Percentiles rank a stretch among this genome's conserved stretches.
phyloP scores from a whole-genome alignment of 257 asterid species.

The Ilex asprella region DNA sequence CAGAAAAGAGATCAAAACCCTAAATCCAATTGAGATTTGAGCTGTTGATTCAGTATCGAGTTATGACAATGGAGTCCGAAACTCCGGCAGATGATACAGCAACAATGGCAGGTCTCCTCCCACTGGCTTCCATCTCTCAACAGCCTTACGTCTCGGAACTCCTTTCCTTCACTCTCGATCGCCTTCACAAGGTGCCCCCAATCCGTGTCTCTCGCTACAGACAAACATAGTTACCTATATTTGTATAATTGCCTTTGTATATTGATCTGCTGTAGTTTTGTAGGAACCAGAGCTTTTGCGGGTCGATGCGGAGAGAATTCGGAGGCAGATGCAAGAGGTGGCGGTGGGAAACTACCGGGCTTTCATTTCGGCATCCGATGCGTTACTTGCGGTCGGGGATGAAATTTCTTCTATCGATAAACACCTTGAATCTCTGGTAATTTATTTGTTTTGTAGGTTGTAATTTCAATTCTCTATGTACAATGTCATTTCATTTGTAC shows the following conservation, averaged over 20 bases:
- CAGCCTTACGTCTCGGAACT: constrained; percentile 92
- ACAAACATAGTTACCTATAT: neutral
- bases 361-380: constrained; percentile 87
- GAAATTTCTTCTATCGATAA: constrained; percentile 83
- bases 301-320: constrained; percentile 94
- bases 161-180: constrained; percentile 94
- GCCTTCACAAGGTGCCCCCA: constrained; percentile 75
- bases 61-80: constrained; percentile 50
- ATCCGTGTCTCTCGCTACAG: neutral
- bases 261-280: constrained; percentile 9
- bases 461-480: neutral
- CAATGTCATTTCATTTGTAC: neutral
- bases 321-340: constrained; percentile 99
- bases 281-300: constrained; percentile 92
- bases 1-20: too few species aligned
- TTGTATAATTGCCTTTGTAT: neutral
- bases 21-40: too few species aligned
- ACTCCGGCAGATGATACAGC: constrained; percentile 35
- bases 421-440: constrained; percentile 84
- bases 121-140: constrained; percentile 84
- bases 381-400: constrained; percentile 69
- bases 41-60: neutral
- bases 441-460: neutral
- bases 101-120: constrained; percentile 51
- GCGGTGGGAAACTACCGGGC: constrained; percentile 93